Base-by-base conservation (phyloP, 306 rosid genomes). In the Medicago lupulina region DNA sequence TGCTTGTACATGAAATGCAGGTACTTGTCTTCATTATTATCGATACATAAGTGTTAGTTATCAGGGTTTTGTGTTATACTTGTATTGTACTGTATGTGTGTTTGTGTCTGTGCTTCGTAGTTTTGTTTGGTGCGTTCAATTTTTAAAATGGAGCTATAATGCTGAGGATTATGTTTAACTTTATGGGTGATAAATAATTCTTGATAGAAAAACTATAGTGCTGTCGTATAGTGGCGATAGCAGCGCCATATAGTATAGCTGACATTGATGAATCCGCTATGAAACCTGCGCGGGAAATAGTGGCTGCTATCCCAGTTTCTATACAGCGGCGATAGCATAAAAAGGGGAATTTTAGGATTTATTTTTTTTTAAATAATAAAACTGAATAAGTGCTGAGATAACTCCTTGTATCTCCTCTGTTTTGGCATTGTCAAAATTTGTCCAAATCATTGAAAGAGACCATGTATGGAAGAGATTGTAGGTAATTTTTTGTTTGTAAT, bases 1-100 rank as follows among this genome's bases (percentile, higher is more conserved):
- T 83, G 89, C 77, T 28, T 66, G 78, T 78, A 41, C 80, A 86
- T 86, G 75, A 74, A 5, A 75, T 86, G 89, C 89, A 86, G 89
- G 89, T 85, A 64, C 34, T 34, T 5, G 1, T 19, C 71, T 67
- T 43, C 7, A 15, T 61, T 58, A 11, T 58, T 58, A 2, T 12
- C 34, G 11, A 4, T 19, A 54, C 18, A 14, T 54, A 18, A 2
- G 1, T 16, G 18, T 51, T 9, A 7, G 19, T 15, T 6, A 15
- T 49, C 19, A 8, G 23, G 18, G 12, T 54, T 5, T 9, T 9
- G 14, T 19, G 9, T 53, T 17, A 51, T 28, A 28, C 53, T 47
- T 47, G 59, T 16, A 16, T 8, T 55, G 10, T 55, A 23, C 6
- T 55, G 61, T 55, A 55, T 18, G 9, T 61, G 19, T 15, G 44